Evolutionary conservation across 2,329 filamentous ascomycete genomes (phyloP), one percentile per base, ranked within the genome.

Genomic region (Ophiosphaerella korrae): DNA sequence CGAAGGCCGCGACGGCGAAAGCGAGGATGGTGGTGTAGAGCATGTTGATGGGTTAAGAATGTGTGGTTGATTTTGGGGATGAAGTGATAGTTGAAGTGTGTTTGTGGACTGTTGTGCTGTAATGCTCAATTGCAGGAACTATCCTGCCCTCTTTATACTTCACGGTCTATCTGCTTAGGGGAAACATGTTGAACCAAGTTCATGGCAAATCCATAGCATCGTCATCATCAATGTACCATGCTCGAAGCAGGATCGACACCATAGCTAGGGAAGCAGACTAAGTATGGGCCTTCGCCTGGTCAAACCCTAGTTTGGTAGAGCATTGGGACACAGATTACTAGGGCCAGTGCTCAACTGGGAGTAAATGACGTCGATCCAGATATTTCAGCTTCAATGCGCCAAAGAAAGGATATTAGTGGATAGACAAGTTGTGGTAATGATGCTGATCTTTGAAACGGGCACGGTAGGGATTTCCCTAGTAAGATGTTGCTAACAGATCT

Each of bases 1-100:
- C 64, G 40, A 69, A 63, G 46, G 68, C 57, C 21, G 68, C 66
- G 42, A 63, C 54, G 34, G 65, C 67, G 48, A 72, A 64, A 38
- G 66, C 65, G 47, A 73, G 54, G 49, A 70, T 57, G 62, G 63
- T 57, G 61, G 68, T 52, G 70, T 68, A 73, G 39, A 63, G 67
- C 70, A 73, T 74, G 24, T 58, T 73, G 66, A 62, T 45, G 33
- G 42, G 42, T 45, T 14, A 42, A 33, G 45, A 46, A 35, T 18
- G 42, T 42, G 35, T 36, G 39, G 21, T 44, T 56, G 42, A 24
- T 39, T 42, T 32, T 41, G 36, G 54, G 29, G 48, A 43, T 52
- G 53, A 48, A 47, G 52, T 48, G 53, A 52, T 46, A 52, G 45
- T 42, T 58, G 53, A 21, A 21, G 18, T 21, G 18, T 3, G 18